These are phyloP conservation scores for Chaetomium sp. DNA, from an alignment of 2,329 filamentous ascomycete species.

Conservation along the genomic window DNA sequence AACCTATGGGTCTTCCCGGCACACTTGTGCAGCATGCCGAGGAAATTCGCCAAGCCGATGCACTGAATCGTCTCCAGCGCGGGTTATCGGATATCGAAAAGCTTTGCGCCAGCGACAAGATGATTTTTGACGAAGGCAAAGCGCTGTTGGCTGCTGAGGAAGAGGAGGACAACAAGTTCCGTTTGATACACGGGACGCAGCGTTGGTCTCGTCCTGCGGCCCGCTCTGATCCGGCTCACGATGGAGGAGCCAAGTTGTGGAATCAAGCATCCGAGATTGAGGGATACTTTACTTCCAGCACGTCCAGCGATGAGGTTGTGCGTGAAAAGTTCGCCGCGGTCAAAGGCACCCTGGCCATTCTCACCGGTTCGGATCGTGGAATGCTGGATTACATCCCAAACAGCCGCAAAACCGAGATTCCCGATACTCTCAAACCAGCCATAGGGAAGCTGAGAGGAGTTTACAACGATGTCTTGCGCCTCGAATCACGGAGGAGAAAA, in stretches of 20 bases:
- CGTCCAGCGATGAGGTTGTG: slow-evolving; percentile 54
- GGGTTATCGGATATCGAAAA: slow-evolving; percentile 87
- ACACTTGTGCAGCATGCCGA: slow-evolving; percentile 84
- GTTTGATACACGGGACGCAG: slow-evolving; percentile 76
- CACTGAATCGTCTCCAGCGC: slow-evolving; percentile 66
- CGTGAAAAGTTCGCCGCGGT: slow-evolving; percentile 72
- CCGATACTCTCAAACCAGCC: slow-evolving; percentile 71
- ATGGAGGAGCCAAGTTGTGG: slow-evolving; percentile 61
- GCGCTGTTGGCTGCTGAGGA: slow-evolving; percentile 72
- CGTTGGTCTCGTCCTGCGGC: slow-evolving; percentile 71
- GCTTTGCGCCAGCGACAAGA: slow-evolving; percentile 71
- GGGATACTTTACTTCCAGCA: slow-evolving; percentile 68
- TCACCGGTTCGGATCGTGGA: slow-evolving; percentile 72
- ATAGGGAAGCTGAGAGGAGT: slow-evolving; percentile 69
- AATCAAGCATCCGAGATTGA: slow-evolving; percentile 71
- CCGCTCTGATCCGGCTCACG: slow-evolving; percentile 50
- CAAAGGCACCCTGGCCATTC: slow-evolving; percentile 65
- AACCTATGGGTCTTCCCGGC: slow-evolving; percentile 82
- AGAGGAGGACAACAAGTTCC: slow-evolving; percentile 71
- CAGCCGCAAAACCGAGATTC: slow-evolving; percentile 70
- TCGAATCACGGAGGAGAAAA: slow-evolving; percentile 73
- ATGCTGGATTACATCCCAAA: slow-evolving; percentile 87
- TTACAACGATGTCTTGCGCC: slow-evolving; percentile 75
- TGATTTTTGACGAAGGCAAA: slow-evolving; percentile 76
- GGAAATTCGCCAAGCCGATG: slow-evolving; percentile 87